These are phyloP conservation scores for Collybiopsis luxurians DNA, from an alignment of 768 basidiomycete genomes.

Conservation along the genomic window DNA sequence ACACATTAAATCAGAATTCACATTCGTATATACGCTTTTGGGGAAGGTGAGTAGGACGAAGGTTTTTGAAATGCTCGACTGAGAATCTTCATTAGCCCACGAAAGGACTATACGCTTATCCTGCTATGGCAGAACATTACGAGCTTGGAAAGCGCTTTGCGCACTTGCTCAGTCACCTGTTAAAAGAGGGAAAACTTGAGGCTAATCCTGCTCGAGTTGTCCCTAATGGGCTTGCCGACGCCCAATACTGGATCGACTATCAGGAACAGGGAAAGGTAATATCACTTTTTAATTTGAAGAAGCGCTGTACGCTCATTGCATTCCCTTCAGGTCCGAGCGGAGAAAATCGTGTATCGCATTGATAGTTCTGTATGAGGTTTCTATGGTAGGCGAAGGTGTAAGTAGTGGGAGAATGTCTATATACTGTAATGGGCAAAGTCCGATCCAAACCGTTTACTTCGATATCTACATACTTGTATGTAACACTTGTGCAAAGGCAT, in stretches of 20 bases:
- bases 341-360: slow-evolving; percentile 17
- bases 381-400: too few relatives aligned
- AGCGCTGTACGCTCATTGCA: not conserved
- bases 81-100: slow-evolving; percentile 4
- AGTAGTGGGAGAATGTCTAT: too few relatives aligned
- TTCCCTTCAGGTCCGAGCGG: slow-evolving; percentile 12
- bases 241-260: slow-evolving; percentile 15
- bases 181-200: slow-evolving; percentile 9
- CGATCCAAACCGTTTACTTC: too few relatives aligned
- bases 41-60: slow-evolving; percentile 11
- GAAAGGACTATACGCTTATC: slow-evolving; percentile 7
- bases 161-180: slow-evolving; percentile 7
- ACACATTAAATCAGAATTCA: slow-evolving; percentile 11
- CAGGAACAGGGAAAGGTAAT: slow-evolving; percentile 17
- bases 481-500: too few relatives aligned
- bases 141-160: slow-evolving; percentile 12
- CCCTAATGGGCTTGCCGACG: slow-evolving; percentile 15
- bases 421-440: too few relatives aligned
- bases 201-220: slow-evolving; percentile 15
- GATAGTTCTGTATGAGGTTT: too few relatives aligned
- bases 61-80: not conserved
- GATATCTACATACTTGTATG: too few relatives aligned
- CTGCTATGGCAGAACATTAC: slow-evolving; percentile 11
- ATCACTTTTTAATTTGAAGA: not conserved
- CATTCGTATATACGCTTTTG: slow-evolving; percentile 15